phyloP scores from a whole-genome alignment of 75 land plant genomes.

The Gnetum montanum region DNA sequence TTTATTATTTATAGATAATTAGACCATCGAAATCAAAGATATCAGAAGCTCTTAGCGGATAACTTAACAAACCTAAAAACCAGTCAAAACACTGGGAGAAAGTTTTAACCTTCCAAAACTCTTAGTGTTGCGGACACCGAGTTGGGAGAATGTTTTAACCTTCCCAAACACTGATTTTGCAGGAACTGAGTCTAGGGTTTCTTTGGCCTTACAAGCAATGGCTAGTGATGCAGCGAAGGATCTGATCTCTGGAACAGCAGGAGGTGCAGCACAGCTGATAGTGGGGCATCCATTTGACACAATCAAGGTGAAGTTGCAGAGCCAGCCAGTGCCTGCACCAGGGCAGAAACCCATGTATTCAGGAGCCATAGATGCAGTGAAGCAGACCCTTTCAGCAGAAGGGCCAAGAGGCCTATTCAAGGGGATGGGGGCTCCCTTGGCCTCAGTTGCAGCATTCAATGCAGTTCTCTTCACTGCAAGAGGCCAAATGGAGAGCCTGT shows the following conservation, averaged over 20 bases:
- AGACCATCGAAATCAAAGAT: too few species aligned
- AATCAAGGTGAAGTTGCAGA: slow-evolving; percentile 48
- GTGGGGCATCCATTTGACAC: slow-evolving; percentile 54
- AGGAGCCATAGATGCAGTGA: slow-evolving; percentile 41
- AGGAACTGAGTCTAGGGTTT: background rate
- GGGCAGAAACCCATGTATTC: slow-evolving; percentile 20
- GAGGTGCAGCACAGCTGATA: slow-evolving; percentile 41
- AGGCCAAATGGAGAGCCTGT: slow-evolving; percentile 40
- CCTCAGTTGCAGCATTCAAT: slow-evolving; percentile 37
- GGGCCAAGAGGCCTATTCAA: slow-evolving; percentile 36
- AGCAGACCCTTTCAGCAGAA: slow-evolving; percentile 23
- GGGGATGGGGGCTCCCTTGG: slow-evolving; percentile 48
- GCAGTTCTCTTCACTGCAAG: slow-evolving; percentile 41
- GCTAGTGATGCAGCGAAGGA: slow-evolving; percentile 30
- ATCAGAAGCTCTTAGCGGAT: too few species aligned
- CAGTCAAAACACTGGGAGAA: too few species aligned
- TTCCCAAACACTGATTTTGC: too few species aligned
- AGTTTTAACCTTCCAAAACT: too few species aligned
- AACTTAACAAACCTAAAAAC: too few species aligned
- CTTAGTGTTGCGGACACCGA: too few species aligned
- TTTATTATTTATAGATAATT: too few species aligned
- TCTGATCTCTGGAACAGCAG: slow-evolving; percentile 34
- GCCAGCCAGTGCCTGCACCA: slow-evolving; percentile 27
- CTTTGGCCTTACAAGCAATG: background rate
- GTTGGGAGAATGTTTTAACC: too few species aligned